Percentiles rank a stretch among this genome's conserved stretches.
Evolutionary conservation across 2,329 filamentous ascomycete genomes (phyloP).

Genomic region (Penicillium sp.): DNA sequence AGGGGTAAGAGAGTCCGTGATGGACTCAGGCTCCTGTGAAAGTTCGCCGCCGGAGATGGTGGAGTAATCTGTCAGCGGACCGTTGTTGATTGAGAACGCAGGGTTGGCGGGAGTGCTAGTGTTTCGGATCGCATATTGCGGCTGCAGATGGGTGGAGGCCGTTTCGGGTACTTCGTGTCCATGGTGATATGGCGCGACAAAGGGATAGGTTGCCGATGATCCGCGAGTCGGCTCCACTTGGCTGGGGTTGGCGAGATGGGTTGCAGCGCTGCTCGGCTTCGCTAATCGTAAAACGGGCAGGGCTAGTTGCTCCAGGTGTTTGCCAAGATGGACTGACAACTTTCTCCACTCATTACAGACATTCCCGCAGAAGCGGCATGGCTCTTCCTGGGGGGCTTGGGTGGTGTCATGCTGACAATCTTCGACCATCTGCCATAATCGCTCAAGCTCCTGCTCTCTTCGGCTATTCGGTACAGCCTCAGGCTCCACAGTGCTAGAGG

Average conservation of each 20-base stretch:
- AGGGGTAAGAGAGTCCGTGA: constrained; percentile 18
- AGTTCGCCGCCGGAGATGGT: constrained; percentile 26
- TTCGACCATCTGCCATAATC: constrained; percentile 75
- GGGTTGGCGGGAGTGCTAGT: constrained; percentile 6
- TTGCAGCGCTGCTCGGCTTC: constrained; percentile 39
- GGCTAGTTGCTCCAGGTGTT: constrained; percentile 91
- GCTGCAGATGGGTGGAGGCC: constrained; percentile 6
- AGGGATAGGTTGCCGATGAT: constrained; percentile 2
- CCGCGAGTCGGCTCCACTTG: neutral
- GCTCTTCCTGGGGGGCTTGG: constrained; percentile 67
- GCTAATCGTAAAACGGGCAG: constrained; percentile 67
- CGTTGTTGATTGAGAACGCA: constrained; percentile 11
- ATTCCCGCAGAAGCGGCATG: constrained; percentile 84
- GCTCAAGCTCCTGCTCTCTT: constrained; percentile 50
- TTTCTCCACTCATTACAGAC: constrained; percentile 85
- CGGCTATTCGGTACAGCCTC: constrained; percentile 24
- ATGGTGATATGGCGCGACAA: constrained; percentile 4
- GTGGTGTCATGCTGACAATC: constrained; percentile 69
- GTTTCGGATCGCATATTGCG: constrained; percentile 15
- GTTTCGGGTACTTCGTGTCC: neutral
- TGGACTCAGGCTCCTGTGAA: constrained; percentile 30
- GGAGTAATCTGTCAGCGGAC: constrained; percentile 15
- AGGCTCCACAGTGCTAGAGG: constrained; percentile 29
- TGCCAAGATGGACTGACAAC: constrained; percentile 85
- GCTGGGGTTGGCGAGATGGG: constrained; percentile 8